phyloP scores from a whole-genome alignment of 441 rosid genomes.

The Flueggea neowawraea region DNA sequence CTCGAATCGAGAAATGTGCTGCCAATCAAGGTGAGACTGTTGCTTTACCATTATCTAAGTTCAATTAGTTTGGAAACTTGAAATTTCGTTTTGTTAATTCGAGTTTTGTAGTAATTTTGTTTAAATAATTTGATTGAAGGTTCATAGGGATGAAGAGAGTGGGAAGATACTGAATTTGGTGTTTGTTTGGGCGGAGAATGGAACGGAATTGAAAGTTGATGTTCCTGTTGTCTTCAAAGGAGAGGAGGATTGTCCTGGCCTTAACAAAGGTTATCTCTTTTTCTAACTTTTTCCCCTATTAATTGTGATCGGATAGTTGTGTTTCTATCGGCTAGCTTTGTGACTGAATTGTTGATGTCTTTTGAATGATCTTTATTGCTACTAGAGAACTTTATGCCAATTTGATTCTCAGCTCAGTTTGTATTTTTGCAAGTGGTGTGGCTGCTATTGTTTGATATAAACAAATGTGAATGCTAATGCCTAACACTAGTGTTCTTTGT shows the following conservation, averaged over 20 bases:
- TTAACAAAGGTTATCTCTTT: slow-evolving; percentile 58
- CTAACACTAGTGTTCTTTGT: no score
- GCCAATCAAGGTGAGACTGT: slow-evolving; percentile 62
- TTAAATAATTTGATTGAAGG: slow-evolving; percentile 28
- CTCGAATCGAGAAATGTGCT: slow-evolving; percentile 83
- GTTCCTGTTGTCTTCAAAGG: slow-evolving; percentile 87
- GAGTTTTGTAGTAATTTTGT: not conserved
- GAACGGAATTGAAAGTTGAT: slow-evolving; percentile 68
- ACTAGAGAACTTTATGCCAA: no score
- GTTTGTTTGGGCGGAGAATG: slow-evolving; percentile 87
- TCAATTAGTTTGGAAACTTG: not conserved
- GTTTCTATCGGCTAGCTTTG: no score
- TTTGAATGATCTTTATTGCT: no score
- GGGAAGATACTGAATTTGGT: slow-evolving; percentile 85
- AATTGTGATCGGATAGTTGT: no score
- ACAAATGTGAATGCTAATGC: no score
- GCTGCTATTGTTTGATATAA: no score
- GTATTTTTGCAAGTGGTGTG: no score
- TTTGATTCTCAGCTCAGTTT: no score
- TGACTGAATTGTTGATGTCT: no score
- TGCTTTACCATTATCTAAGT: not conserved
- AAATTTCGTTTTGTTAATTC: not conserved
- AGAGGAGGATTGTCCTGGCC: slow-evolving; percentile 62
- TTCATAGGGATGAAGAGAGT: slow-evolving; percentile 75
- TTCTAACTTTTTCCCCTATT: not conserved